Percentiles rank a stretch among this genome's conserved stretches.
These are phyloP conservation scores for Bruguiera gymnorhiza DNA, from an alignment of 345 rosid species.

Conservation along the genomic window DNA sequence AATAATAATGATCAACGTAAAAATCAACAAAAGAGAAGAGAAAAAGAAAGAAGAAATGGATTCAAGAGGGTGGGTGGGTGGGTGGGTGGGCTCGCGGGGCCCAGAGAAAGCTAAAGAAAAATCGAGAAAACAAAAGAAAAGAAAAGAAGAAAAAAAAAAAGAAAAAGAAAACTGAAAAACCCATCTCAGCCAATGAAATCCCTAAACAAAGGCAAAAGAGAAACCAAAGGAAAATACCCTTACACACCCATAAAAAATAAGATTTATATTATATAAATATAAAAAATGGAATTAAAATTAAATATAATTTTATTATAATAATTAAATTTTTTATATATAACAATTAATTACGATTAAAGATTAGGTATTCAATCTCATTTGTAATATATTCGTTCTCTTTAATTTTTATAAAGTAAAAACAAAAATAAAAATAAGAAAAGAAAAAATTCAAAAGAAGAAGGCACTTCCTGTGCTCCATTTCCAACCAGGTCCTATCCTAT, in stretches of 20 bases:
- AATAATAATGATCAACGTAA: neutral
- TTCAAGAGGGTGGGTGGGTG: neutral
- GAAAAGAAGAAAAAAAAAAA: no score
- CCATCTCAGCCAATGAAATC: conserved; percentile 30
- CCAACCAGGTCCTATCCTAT: no score
- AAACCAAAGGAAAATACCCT: neutral
- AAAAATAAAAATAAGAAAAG: neutral
- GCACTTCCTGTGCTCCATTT: no score
- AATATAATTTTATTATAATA: neutral
- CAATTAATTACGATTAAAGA: no score
- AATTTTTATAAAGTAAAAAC: no score
- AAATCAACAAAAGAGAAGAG: neutral
- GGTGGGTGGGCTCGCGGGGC: conserved; percentile 29
- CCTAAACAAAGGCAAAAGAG: neutral
- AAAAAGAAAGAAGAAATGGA: conserved; percentile 17
- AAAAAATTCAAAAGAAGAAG: conserved; percentile 15
- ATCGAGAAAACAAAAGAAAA: conserved; percentile 22
- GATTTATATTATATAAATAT: neutral
- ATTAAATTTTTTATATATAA: no score
- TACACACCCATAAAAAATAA: neutral
- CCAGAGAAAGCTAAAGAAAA: conserved; percentile 25
- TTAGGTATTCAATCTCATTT: no score
- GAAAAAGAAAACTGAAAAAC: conserved; percentile 11
- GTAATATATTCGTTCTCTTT: no score
- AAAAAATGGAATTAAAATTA: neutral